These are phyloP conservation scores for Colletotrichum spaethianum DNA, from an alignment of 2,329 filamentous ascomycete genomes.

Conservation along the genomic window DNA sequence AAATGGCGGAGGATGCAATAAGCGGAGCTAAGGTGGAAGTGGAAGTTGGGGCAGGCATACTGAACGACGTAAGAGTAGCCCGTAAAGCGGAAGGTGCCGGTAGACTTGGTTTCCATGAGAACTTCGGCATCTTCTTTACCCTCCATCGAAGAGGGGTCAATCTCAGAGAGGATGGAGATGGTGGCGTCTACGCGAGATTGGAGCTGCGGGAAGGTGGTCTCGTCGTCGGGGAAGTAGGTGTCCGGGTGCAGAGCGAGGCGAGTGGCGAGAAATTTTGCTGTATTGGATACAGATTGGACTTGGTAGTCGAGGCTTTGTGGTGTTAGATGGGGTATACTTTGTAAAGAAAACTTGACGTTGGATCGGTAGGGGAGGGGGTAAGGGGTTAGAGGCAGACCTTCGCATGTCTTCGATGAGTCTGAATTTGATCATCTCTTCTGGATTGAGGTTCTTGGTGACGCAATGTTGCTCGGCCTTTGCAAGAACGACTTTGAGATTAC, in stretches of 20 bases:
- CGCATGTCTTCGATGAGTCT: conserved; percentile 43
- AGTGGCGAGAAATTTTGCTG: conserved; percentile 42
- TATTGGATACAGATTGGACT: conserved; percentile 44
- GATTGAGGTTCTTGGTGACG: conserved; percentile 22
- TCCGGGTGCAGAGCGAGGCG: conserved; percentile 37
- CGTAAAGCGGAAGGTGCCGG: conserved; percentile 47
- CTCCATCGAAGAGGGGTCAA: conserved; percentile 42
- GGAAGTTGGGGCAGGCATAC: conserved; percentile 70
- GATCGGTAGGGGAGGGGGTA: neutral
- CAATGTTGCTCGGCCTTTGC: conserved; percentile 36
- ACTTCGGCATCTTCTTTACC: conserved; percentile 45
- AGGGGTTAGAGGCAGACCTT: conserved; percentile 27
- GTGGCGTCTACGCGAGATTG: conserved; percentile 42
- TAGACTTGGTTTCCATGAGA: conserved; percentile 44
- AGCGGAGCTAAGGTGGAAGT: conserved; percentile 70
- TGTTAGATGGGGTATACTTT: neutral
- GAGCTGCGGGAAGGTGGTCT: conserved; percentile 37
- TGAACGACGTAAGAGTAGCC: conserved; percentile 58
- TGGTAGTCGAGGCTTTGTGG: conserved; percentile 41
- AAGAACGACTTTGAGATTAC: conserved; percentile 45
- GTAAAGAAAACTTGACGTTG: neutral
- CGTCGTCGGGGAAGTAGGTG: conserved; percentile 40
- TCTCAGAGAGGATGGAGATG: conserved; percentile 49
- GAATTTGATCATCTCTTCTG: conserved; percentile 43
- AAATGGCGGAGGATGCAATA: conserved; percentile 70